Conservation (phyloP, 352 stramenopile genomes). For the Nothophytophthora sp. region DNA sequence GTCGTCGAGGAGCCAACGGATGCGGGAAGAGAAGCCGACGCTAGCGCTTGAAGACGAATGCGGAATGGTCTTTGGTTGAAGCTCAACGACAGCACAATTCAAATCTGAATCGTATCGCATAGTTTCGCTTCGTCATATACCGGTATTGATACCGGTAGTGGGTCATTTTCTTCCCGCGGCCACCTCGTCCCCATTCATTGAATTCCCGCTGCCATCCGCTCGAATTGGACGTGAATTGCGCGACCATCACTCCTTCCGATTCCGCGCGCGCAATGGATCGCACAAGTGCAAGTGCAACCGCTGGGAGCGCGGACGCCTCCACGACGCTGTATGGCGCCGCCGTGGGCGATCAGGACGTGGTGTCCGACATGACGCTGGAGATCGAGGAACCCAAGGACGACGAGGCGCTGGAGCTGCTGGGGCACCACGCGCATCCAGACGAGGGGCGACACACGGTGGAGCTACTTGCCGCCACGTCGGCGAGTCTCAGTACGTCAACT, state of each 20-base stretch:
- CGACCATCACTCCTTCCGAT: too few relatives aligned
- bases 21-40: too few relatives aligned
- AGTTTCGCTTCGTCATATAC: too few relatives aligned
- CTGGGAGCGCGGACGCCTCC: too few relatives aligned
- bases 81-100: too few relatives aligned
- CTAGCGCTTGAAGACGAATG: too few relatives aligned
- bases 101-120: too few relatives aligned
- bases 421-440: not conserved
- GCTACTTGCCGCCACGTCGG: not conserved
- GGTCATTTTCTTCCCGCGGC: too few relatives aligned
- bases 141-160: too few relatives aligned
- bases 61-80: too few relatives aligned
- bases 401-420: constrained; percentile 4
- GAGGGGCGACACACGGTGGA: not conserved
- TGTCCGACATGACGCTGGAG: not conserved
- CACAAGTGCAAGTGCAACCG: not conserved
- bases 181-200: not conserved
- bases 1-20: too few relatives aligned
- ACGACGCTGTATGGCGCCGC: not conserved
- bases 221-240: not conserved
- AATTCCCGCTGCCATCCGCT: not conserved
- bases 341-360: not conserved
- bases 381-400: constrained; percentile 3
- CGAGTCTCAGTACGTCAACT: too few relatives aligned
- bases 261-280: not conserved